phyloP scores from a whole-genome alignment of 169 alveolate genomes.

The Plasmodium fragile region DNA sequence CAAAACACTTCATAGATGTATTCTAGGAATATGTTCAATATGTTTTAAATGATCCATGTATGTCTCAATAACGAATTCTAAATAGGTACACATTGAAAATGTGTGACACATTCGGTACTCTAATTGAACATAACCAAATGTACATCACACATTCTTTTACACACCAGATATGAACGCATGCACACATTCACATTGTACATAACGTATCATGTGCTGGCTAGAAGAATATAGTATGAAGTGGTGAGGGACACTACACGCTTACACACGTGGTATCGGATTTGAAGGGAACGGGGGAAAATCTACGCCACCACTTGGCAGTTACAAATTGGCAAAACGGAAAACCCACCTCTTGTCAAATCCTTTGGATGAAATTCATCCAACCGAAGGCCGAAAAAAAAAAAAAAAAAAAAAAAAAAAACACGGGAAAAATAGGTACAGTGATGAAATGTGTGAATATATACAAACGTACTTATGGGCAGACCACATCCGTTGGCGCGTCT shows the following conservation, averaged over 20 bases:
- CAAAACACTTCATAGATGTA: neutral
- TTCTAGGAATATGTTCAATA: slow-evolving; percentile 3
- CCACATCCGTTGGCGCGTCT: neutral
- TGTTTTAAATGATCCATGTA: neutral
- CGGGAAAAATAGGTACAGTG: neutral
- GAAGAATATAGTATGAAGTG: neutral
- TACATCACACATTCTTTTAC: neutral
- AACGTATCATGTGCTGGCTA: neutral
- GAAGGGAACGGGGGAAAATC: neutral
- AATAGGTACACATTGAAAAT: neutral
- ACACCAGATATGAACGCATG: neutral
- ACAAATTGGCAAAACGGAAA: neutral
- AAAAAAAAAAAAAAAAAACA: neutral
- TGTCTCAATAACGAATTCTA: neutral
- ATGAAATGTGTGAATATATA: neutral
- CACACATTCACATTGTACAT: neutral
- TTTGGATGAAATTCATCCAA: neutral
- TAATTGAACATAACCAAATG: neutral
- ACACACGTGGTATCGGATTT: neutral
- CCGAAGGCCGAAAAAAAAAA: neutral
- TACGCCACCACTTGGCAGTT: neutral
- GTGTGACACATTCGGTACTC: neutral
- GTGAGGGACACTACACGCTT: neutral
- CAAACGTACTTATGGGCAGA: neutral
- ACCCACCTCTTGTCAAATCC: neutral